These are phyloP conservation scores for Pseudoscleropodium purum DNA, from an alignment of 225 moss, liverwort and hornwort genomes.

Conservation along the genomic window DNA sequence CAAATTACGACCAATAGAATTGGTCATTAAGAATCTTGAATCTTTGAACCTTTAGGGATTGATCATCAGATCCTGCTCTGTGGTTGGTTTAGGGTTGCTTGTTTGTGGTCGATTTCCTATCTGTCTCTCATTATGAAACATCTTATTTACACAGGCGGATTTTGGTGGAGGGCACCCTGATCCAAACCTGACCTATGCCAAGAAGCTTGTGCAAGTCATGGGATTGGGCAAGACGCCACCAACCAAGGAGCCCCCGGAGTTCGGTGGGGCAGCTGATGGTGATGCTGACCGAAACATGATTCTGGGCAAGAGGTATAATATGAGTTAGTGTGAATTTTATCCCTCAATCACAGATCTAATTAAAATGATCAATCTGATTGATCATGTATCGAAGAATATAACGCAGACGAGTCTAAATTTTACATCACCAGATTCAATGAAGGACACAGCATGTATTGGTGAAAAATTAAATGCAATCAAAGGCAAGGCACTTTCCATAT, in stretches of 20 bases:
- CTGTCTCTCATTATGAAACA: background rate
- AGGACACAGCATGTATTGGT: no score
- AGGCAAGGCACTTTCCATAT: background rate
- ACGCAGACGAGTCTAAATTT: no score
- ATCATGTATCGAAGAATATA: background rate
- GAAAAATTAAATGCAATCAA: background rate
- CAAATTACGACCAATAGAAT: background rate
- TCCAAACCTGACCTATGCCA: constrained; percentile 83
- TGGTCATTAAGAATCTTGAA: background rate
- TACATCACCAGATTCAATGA: background rate
- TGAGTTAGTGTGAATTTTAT: background rate
- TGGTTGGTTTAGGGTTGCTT: background rate
- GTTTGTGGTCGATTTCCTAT: background rate
- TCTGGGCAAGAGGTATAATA: constrained; percentile 55
- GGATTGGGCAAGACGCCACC: constrained; percentile 57
- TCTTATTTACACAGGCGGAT: constrained; percentile 36
- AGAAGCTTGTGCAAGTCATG: constrained; percentile 62
- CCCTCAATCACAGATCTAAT: background rate
- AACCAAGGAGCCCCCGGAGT: constrained; percentile 52
- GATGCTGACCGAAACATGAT: constrained; percentile 91
- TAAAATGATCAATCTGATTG: background rate
- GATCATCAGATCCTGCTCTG: background rate
- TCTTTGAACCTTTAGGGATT: background rate
- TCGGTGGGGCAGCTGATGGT: constrained; percentile 76
- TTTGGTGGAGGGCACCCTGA: constrained; percentile 91